A percentile compares a stretch with the other conserved stretches of the same genome.
These are phyloP conservation scores for Epichloe baconii DNA, from an alignment of 2,329 filamentous ascomycete species.

Conservation along the genomic window DNA sequence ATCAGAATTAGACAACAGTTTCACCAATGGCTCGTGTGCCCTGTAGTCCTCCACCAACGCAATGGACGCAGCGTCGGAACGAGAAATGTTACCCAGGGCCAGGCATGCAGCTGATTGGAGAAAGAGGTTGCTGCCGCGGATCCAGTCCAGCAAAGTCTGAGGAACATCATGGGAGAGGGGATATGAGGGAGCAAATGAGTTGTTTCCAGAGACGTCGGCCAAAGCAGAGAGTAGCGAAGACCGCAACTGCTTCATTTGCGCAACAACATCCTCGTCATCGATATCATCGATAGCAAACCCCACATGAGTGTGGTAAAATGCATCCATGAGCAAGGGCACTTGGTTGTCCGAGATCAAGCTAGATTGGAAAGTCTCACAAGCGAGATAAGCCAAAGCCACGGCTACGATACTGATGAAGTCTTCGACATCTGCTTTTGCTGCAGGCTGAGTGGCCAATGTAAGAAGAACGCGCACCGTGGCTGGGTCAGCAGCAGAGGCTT, in stretches of 20 bases:
- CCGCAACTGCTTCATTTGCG: constrained; percentile 34
- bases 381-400: constrained; percentile 42
- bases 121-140: constrained; percentile 24
- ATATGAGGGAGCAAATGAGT: constrained; percentile 29
- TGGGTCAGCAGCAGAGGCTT: constrained; percentile 29
- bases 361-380: constrained; percentile 37
- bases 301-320: constrained; percentile 35
- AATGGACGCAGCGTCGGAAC: constrained; percentile 40
- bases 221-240: constrained; percentile 36
- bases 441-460: constrained; percentile 29
- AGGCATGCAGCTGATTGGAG: constrained; percentile 47
- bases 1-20: constrained; percentile 28
- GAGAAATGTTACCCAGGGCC: constrained; percentile 47
- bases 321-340: constrained; percentile 31
- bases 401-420: constrained; percentile 39
- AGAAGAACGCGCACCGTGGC: constrained; percentile 37
- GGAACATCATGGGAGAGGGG: constrained; percentile 30
- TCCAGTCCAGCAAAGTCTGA: constrained; percentile 33
- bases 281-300: constrained; percentile 25
- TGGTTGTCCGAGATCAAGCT: constrained; percentile 28
- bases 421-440: constrained; percentile 33
- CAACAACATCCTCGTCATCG: constrained; percentile 31
- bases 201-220: constrained; percentile 38
- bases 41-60: constrained; percentile 32
- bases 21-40: constrained; percentile 30